These are phyloP conservation scores for Rhizoclosmatium globosum DNA, from an alignment of 192 early-diverging fungal species.

Conservation along the genomic window DNA sequence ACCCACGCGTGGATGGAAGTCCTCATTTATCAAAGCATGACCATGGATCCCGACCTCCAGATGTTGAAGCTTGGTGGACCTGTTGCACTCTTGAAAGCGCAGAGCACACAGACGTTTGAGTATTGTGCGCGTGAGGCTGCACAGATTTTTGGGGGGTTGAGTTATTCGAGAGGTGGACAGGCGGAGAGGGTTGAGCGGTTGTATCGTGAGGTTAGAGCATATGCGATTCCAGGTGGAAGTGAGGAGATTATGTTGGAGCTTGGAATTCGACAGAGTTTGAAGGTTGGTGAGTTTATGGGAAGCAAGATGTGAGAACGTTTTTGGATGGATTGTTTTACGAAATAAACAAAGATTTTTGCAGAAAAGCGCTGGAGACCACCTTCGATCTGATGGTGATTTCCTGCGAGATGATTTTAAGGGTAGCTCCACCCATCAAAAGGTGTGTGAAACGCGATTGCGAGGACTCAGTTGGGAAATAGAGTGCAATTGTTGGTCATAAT, in stretches of 20 bases:
- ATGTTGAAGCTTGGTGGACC: conserved; percentile 84
- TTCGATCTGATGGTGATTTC: too few relatives aligned
- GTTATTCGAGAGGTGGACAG: conserved; percentile 72
- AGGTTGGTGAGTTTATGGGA: conserved; percentile 80
- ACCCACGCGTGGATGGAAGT: conserved; percentile 86
- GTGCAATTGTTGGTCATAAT: too few relatives aligned
- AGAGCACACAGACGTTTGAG: conserved; percentile 86
- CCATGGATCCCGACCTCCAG: conserved; percentile 73
- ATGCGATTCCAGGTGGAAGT: conserved; percentile 67
- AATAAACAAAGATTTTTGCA: too few relatives aligned
- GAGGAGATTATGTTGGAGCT: conserved; percentile 93
- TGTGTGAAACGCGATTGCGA: too few relatives aligned
- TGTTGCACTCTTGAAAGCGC: conserved; percentile 86
- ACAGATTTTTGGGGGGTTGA: conserved; percentile 90
- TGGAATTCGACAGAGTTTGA: conserved; percentile 80
- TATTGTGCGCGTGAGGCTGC: conserved; percentile 88
- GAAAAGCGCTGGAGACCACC: too few relatives aligned
- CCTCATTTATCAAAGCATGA: conserved; percentile 73
- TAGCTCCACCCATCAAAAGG: too few relatives aligned
- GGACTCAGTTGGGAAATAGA: too few relatives aligned
- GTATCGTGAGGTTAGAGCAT: conserved; percentile 81
- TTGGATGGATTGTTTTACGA: too few relatives aligned
- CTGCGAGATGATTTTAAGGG: too few relatives aligned
- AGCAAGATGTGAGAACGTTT: conserved; percentile 59
- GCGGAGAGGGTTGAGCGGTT: conserved; percentile 78